Conservation (phyloP, 2,329 filamentous ascomycete genomes). For the Phialophora tarda region DNA sequence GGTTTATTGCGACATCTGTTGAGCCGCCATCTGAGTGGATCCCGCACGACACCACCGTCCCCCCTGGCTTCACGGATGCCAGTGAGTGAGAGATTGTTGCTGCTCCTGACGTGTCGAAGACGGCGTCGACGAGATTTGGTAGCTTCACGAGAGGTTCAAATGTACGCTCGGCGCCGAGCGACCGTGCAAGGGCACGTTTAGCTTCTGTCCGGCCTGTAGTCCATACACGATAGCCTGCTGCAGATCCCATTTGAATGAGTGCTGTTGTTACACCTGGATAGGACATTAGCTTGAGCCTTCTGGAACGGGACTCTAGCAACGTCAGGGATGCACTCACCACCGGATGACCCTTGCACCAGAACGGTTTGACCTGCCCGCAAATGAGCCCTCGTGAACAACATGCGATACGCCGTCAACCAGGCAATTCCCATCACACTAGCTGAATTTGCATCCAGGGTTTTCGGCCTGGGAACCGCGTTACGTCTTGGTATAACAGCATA, state of each 20-base stretch:
- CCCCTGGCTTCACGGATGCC: conserved; percentile 27
- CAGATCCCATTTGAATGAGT: conserved; percentile 30
- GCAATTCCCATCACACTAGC: conserved; percentile 33
- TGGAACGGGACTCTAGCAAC: background rate
- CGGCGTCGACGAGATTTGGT: conserved; percentile 31
- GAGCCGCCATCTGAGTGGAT: conserved; percentile 29
- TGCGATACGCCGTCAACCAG: conserved; percentile 32
- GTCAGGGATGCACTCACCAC: conserved; percentile 12
- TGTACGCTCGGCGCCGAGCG: conserved; percentile 27
- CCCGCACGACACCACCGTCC: conserved; percentile 29
- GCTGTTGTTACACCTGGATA: conserved; percentile 31
- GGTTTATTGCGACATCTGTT: conserved; percentile 18
- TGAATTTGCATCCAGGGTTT: conserved; percentile 23
- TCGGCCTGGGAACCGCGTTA: conserved; percentile 27
- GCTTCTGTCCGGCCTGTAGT: conserved; percentile 28
- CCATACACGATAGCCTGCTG: conserved; percentile 31
- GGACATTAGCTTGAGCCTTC: background rate
- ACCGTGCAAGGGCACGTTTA: conserved; percentile 22
- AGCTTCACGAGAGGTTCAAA: conserved; percentile 27
- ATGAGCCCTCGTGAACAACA: conserved; percentile 29
- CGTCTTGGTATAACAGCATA: conserved; percentile 28
- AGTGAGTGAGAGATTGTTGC: conserved; percentile 30
- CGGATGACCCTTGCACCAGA: conserved; percentile 33
- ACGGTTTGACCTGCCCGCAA: conserved; percentile 29
- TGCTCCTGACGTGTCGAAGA: conserved; percentile 29